These are phyloP conservation scores for Septoria petroselini DNA, from an alignment of 2,329 filamentous ascomycete genomes.

Conservation along the genomic window DNA sequence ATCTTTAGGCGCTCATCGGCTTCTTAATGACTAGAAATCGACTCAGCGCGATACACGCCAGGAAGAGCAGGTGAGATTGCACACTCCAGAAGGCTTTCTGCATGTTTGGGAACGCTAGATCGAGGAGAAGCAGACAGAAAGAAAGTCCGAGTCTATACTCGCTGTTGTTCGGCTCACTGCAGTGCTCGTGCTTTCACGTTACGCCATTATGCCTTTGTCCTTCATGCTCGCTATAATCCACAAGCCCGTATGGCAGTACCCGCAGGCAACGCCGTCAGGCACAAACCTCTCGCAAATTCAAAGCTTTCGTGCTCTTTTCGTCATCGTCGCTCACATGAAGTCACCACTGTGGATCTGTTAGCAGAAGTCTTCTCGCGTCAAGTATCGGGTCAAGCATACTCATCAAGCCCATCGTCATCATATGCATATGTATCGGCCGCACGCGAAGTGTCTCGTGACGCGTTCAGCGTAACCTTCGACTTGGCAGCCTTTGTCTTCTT, in stretches of 20 bases:
- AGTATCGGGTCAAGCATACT: slow-evolving; percentile 57
- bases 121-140: slow-evolving; percentile 7
- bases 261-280: not conserved
- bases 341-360: slow-evolving; percentile 12
- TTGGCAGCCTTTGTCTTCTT: slow-evolving; percentile 98
- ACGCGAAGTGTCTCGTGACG: slow-evolving; percentile 55
- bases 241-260: not conserved
- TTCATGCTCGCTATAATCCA: not conserved
- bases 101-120: slow-evolving; percentile 9
- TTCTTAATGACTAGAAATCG: not conserved
- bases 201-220: slow-evolving; percentile 3
- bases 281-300: not conserved
- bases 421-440: slow-evolving; percentile 72
- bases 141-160: slow-evolving; percentile 7
- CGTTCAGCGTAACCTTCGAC: slow-evolving; percentile 82
- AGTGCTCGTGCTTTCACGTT: not conserved
- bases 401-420: slow-evolving; percentile 75
- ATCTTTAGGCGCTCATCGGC: no score
- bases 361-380: not conserved
- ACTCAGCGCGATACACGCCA: not conserved
- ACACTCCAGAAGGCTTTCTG: not conserved
- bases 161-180: not conserved
- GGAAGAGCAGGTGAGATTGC: not conserved
- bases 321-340: slow-evolving; percentile 14
- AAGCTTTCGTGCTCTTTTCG: not conserved